Evolutionary conservation across 1,284 basidiomycete genomes (phyloP).

Genomic region (Pisolithus thermaeus): DNA sequence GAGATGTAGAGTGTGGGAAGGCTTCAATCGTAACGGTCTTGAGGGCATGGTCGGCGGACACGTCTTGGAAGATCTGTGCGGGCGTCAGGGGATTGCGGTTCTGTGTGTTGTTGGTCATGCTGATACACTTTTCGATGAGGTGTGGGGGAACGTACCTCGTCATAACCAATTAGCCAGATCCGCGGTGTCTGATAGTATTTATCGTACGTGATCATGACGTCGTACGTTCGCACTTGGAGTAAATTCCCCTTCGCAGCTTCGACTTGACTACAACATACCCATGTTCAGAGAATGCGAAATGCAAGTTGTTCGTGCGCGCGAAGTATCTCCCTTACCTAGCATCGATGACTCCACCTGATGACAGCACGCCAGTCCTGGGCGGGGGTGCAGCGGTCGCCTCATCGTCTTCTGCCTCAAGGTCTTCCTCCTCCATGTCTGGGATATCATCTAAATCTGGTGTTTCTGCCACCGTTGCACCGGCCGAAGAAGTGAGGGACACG

Average conservation of each 20-base stretch:
- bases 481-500: slow-evolving; percentile 36
- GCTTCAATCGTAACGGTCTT: slow-evolving; percentile 99
- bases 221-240: slow-evolving; percentile 94
- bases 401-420: slow-evolving; percentile 74
- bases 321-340: slow-evolving; percentile 31
- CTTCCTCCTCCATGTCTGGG: slow-evolving; percentile 88
- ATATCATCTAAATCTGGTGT: slow-evolving; percentile 87
- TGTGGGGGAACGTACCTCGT: slow-evolving; percentile 62
- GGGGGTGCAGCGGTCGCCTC: slow-evolving; percentile 66
- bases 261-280: slow-evolving; percentile 37
- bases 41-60: slow-evolving; percentile 94
- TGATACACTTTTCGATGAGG: background rate
- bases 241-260: slow-evolving; percentile 76
- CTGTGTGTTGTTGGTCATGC: slow-evolving; percentile 34
- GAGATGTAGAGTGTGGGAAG: slow-evolving; percentile 86
- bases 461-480: slow-evolving; percentile 39
- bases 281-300: slow-evolving; percentile 1
- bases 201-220: slow-evolving; percentile 99
- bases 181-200: slow-evolving; percentile 97
- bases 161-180: slow-evolving; percentile 93
- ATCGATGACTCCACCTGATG: slow-evolving; percentile 30
- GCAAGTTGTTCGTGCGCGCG: background rate
- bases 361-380: slow-evolving; percentile 35
- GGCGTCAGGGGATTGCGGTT: slow-evolving; percentile 84
- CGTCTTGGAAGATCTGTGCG: slow-evolving; percentile 93